Conservation (phyloP, 2,329 filamentous ascomycete species). For the Rhynchosporium graminicola region DNA sequence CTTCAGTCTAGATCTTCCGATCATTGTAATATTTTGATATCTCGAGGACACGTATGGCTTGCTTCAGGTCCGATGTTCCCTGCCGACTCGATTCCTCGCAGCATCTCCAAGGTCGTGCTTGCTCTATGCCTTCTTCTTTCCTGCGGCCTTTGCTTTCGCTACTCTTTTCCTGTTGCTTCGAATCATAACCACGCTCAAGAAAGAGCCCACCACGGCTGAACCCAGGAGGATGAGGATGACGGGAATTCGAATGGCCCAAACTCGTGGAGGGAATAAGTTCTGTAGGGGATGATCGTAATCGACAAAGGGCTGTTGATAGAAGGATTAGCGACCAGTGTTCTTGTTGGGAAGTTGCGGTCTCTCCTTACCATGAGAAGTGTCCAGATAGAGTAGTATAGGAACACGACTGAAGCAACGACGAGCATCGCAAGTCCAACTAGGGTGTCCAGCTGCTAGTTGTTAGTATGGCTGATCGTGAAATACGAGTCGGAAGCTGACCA, state of each 20-base stretch:
- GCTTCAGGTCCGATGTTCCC: background rate
- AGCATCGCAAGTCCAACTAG: slow-evolving; percentile 76
- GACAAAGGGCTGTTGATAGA: slow-evolving; percentile 77
- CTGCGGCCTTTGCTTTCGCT: slow-evolving; percentile 82
- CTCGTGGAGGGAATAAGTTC: slow-evolving; percentile 91
- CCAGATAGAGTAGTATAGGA: slow-evolving; percentile 96
- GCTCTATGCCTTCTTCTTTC: slow-evolving; percentile 79
- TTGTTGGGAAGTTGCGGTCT: slow-evolving; percentile 23
- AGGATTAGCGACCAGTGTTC: slow-evolving; percentile 21
- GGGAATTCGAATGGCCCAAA: slow-evolving; percentile 98
- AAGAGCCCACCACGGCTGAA: slow-evolving; percentile 91
- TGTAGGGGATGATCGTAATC: slow-evolving; percentile 92
- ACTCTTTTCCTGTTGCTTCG: slow-evolving; percentile 97
- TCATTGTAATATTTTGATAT: background rate
- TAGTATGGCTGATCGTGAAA: slow-evolving; percentile 18
- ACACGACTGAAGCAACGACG: slow-evolving; percentile 70
- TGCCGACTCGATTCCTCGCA: background rate
- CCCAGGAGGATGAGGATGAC: slow-evolving; percentile 93
- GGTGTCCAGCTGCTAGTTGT: slow-evolving; percentile 76
- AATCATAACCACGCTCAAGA: slow-evolving; percentile 97
- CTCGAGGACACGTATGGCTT: background rate
- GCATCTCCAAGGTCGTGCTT: background rate
- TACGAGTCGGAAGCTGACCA: slow-evolving; percentile 32
- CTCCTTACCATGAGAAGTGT: slow-evolving; percentile 87
- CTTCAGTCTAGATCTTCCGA: background rate